These are phyloP conservation scores for Alternaria postmessia DNA, from an alignment of 2,329 filamentous ascomycete genomes.

Conservation along the genomic window DNA sequence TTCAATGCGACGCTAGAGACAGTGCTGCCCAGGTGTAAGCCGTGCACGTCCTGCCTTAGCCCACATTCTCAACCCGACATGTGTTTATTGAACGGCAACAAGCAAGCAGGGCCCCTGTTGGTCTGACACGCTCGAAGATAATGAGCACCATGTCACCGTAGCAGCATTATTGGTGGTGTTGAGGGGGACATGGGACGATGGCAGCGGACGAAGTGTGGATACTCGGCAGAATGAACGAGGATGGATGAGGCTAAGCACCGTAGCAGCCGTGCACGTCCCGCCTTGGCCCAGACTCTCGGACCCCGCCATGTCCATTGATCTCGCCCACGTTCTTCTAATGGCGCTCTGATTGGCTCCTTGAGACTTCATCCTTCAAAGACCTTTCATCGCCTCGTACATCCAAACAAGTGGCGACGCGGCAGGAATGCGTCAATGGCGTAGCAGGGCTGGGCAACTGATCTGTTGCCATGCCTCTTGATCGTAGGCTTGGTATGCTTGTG, in stretches of 20 bases:
- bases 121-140: not conserved
- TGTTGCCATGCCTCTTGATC: slow-evolving; percentile 12
- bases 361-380: slow-evolving; percentile 10
- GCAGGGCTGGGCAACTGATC: not conserved
- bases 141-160: slow-evolving; percentile 5
- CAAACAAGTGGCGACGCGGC: slow-evolving; percentile 10
- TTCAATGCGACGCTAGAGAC: too few relatives aligned
- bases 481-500: slow-evolving; percentile 30
- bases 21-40: too few relatives aligned
- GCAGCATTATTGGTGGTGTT: not conserved
- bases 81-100: not conserved
- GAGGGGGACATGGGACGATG: slow-evolving; percentile 8
- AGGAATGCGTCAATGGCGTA: slow-evolving; percentile 12
- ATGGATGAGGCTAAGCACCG: not conserved
- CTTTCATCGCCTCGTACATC: slow-evolving; percentile 7
- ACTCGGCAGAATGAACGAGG: slow-evolving; percentile 7
- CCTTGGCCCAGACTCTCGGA: slow-evolving; percentile 9
- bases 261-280: slow-evolving; percentile 7
- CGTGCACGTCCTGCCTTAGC: too few relatives aligned
- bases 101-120: not conserved
- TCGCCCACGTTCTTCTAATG: slow-evolving; percentile 16
- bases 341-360: slow-evolving; percentile 24
- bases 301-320: slow-evolving; percentile 19
- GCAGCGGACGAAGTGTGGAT: slow-evolving; percentile 6
- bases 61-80: too few relatives aligned